Percentiles rank a stretch among this genome's conserved stretches.
phyloP scores from a whole-genome alignment of 805 yeast species.

The Yarrowia divulgata region DNA sequence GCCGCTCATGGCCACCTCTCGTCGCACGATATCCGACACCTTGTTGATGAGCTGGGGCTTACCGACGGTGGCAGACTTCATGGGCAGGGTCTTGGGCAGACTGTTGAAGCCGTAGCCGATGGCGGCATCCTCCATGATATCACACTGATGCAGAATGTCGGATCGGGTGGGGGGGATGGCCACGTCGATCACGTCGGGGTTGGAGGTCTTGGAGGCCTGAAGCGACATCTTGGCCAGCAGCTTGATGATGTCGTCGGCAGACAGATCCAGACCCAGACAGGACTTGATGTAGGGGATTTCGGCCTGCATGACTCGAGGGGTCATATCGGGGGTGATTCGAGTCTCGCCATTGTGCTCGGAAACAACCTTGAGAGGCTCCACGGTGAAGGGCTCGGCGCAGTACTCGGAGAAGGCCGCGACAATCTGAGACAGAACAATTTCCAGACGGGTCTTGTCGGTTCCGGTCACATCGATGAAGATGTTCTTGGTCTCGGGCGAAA shows the following conservation, averaged over 20 bases:
- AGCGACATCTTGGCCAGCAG: constrained; percentile 85
- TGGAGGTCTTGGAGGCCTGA: constrained; percentile 59
- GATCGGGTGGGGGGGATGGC: constrained; percentile 92
- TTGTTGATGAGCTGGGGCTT: constrained; percentile 90
- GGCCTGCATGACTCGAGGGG: constrained; percentile 72
- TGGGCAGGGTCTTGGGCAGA: constrained; percentile 78
- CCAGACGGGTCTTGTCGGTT: constrained; percentile 92
- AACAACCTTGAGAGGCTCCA: constrained; percentile 88
- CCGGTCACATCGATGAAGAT: constrained; percentile 95
- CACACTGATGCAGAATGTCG: constrained; percentile 95
- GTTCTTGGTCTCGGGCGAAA: constrained; percentile 81
- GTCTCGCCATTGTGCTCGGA: constrained; percentile 81
- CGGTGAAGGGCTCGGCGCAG: constrained; percentile 77
- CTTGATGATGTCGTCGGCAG: constrained; percentile 69
- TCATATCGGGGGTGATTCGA: constrained; percentile 76
- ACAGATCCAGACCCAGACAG: constrained; percentile 81
- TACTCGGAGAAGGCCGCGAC: constrained; percentile 96
- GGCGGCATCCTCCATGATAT: constrained; percentile 98
- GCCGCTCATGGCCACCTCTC: constrained; percentile 91
- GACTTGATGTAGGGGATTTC: constrained; percentile 88
- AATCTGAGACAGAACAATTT: constrained; percentile 86
- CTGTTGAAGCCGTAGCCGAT: constrained; percentile 95
- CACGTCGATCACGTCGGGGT: constrained; percentile 65
- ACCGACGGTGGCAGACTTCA: constrained; percentile 78
- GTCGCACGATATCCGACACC: constrained; percentile 86